Base-by-base conservation (phyloP, 2,329 filamentous ascomycete genomes). In the Immersiporthe knoxdaviesiana region DNA sequence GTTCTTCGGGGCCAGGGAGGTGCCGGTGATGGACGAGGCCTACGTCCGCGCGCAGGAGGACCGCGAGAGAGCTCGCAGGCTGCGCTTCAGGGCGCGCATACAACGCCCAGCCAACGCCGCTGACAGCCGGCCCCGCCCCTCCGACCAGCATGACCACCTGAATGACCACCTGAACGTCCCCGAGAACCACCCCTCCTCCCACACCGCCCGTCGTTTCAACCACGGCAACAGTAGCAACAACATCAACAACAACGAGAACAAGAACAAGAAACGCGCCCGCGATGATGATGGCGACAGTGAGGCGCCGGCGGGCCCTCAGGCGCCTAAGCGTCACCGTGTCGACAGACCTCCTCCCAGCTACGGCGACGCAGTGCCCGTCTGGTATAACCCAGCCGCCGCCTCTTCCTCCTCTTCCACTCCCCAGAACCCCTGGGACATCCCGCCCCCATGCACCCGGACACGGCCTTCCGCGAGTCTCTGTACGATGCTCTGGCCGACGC, bases 401-500 rank as follows among this genome's bases (percentile, higher is more conserved):
- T 54, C 62, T 21, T 27, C 61, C 35, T n/a, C 50, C 24, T 21
- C 50, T 37, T 21, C 24, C 64, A n/a, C 79, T 80, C 1, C 78
- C 82, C 0, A 60, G 27, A 47, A 54, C 35, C 59, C 37, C 18
- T 62, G 35, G 32, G 35, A 37, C 2, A 10, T 24, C 3, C 35
- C 59, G 12, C 59, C 59, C 6, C 39, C 35, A 12, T 41, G 16
- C 21, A 91, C 73, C 85, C 92, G 0, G 90, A 93, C 54, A 84
- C 86, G 0, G 93, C 95, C 0, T 99, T 99, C 78, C 90, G 93
- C 39, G 93, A 97, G 79, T 97, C 94, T 0, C 89, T 99, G 6
- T 98, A 98, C 81, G 96, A 99, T 79, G 96, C 96, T 41, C 91
- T 99, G 80, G 95, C 94, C 50, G 96, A 99, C 79, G 95, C 98